Evolutionary conservation across 2,329 filamentous ascomycete genomes (phyloP).

Genomic region (Diaporthe sp.): DNA sequence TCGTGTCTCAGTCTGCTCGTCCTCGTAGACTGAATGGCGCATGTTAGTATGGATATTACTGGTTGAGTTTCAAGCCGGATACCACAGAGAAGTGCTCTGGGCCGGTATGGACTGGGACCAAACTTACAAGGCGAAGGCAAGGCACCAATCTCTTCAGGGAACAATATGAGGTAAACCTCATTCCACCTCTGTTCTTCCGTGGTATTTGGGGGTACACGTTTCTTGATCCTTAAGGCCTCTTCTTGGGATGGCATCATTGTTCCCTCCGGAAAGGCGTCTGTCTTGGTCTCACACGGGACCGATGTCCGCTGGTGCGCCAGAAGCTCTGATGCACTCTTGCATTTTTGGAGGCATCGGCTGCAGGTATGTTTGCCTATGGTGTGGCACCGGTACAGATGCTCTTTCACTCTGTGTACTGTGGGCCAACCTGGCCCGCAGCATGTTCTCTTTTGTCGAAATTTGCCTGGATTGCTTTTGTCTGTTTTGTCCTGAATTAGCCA

Average conservation of each 20-base stretch:
- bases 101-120: accelerated
- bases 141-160: conserved; percentile 25
- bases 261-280: conserved; percentile 34
- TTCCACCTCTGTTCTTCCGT: conserved; percentile 36
- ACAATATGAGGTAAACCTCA: conserved; percentile 34
- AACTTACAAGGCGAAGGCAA: conserved; percentile 35
- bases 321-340: conserved; percentile 34
- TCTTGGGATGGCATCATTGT: conserved; percentile 36
- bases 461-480: conserved; percentile 35
- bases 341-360: conserved; percentile 33
- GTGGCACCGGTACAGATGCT: conserved; percentile 36
- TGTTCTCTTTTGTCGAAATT: conserved; percentile 35
- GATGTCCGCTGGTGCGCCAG: conserved; percentile 34
- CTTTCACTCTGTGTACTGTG: conserved; percentile 36
- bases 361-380: conserved; percentile 37
- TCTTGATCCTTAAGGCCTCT: conserved; percentile 33
- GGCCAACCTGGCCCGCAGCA: conserved; percentile 37
- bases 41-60: not conserved
- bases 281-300: conserved; percentile 32
- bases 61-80: not conserved
- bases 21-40: conserved; percentile 28
- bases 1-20: conserved; percentile 16
- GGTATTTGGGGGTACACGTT: conserved; percentile 34
- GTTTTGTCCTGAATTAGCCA: not conserved
- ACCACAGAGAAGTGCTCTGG: no score